These are phyloP conservation scores for Clarireedia sp. DNA, from an alignment of 2,329 filamentous ascomycete species.

Conservation along the genomic window DNA sequence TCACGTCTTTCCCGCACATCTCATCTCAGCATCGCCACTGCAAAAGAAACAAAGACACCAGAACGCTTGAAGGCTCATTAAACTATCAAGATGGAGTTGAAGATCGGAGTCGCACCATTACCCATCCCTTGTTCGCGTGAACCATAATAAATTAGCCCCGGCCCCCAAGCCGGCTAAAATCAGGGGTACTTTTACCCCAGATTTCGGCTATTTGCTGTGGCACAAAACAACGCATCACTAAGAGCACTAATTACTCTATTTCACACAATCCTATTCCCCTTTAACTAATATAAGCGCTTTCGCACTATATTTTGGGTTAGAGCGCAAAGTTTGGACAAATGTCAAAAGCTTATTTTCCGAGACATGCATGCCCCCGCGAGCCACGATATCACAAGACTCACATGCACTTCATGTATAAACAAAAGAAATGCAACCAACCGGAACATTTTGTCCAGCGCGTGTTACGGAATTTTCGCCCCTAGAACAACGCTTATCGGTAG, in stretches of 20 bases:
- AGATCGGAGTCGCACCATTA: background rate
- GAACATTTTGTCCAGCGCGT: background rate
- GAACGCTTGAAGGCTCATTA: no score
- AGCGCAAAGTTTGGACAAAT: background rate
- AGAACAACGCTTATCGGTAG: background rate
- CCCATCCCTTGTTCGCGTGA: background rate
- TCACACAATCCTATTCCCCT: no score
- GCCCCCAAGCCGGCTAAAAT: background rate
- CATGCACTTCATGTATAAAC: no score
- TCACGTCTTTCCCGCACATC: no score
- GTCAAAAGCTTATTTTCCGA: background rate
- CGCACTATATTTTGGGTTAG: no score
- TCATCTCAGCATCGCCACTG: no score
- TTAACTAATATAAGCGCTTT: no score
- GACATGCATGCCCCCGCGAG: background rate
- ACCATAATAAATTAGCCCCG: background rate
- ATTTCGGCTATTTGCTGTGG: constrained; percentile 1
- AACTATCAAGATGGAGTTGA: no score
- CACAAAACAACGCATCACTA: background rate
- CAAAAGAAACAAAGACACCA: no score
- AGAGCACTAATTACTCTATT: no score
- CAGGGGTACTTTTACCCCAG: constrained; percentile 6
- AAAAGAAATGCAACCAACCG: background rate
- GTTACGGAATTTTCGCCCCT: background rate
- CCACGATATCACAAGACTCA: background rate